phyloP scores from a whole-genome alignment of 129 eudicot genomes.

The Cynara cardunculus region DNA sequence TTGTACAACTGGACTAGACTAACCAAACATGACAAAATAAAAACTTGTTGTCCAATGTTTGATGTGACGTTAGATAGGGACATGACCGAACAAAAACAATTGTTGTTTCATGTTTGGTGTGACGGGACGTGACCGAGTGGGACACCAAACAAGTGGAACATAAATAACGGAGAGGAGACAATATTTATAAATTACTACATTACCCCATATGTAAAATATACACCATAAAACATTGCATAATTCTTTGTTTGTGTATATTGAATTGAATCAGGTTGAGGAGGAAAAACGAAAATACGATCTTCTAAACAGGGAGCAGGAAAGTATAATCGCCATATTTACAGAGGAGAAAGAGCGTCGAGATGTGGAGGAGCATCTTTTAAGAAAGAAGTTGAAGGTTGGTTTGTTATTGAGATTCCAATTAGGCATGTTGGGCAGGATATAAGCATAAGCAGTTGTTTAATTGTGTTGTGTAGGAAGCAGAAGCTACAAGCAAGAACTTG shows the following conservation, averaged over 20 bases:
- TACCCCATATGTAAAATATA: neutral
- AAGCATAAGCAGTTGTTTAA: slow-evolving; percentile 4
- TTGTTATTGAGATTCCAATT: too few species aligned
- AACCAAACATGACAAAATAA: neutral
- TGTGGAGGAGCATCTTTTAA: slow-evolving; percentile 58
- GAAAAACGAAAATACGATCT: slow-evolving; percentile 41
- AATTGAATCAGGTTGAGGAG: slow-evolving; percentile 41
- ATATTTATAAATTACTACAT: neutral
- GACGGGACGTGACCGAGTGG: neutral
- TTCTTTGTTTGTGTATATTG: neutral
- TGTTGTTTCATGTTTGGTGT: neutral
- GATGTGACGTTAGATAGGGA: too few species aligned
- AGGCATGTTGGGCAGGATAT: neutral
- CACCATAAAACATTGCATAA: neutral
- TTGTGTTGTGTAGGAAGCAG: slow-evolving; percentile 53
- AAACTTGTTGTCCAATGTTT: too few species aligned
- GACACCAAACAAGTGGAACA: neutral
- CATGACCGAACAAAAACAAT: neutral
- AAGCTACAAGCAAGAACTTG: slow-evolving; percentile 45
- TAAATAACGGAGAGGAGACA: neutral
- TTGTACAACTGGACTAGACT: neutral
- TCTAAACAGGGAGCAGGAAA: slow-evolving; percentile 64
- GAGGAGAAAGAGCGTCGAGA: slow-evolving; percentile 85
- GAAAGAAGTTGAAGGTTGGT: slow-evolving; percentile 65
- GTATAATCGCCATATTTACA: slow-evolving; percentile 54